Base-by-base conservation (phyloP, 2,329 filamentous ascomycete species). In the Aspergillus unguis region DNA sequence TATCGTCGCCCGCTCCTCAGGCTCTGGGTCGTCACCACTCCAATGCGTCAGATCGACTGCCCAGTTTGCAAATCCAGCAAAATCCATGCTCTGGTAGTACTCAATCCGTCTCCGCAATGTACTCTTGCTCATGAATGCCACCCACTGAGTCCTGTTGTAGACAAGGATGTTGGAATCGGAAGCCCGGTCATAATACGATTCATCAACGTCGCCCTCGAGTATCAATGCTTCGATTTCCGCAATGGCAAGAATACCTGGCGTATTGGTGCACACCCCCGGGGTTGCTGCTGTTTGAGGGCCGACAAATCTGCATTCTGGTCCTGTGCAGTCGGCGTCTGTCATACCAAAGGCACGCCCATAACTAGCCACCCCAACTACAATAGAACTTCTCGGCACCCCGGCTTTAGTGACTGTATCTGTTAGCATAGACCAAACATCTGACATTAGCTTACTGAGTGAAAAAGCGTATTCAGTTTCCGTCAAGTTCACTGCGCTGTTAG, bases 121-220 rank as follows among this genome's bases (percentile, higher is more conserved):
- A 17, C n/a, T 25, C 23, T 45, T 32, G n/a, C 32, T 46, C 52
- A 53, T 49, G 17, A 43, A 53, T 1, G 46, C 43, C 3, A 53
- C 46, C 52, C 52, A 53, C 23, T 53, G 52, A n/a, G 52, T 53
- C 28, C 50, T 43, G 17, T 53, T 46, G 31, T 53, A 53, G 8
- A 53, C 46, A 5, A 53, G 36, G 25, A 53, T 48, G 17, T 53
- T 46, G 36, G 52, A 53, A 31, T 53, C 52, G 6, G 52, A 53
- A 6, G 17, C 35, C 11, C 26, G 9, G 23, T 53, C 52, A 26
- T 53, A 53, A 27, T 42, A 53, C 10, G 25, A 43, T 32, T 50
- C 52, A n/a, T 45, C 50, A 23, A 50, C 41, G 5, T 42, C 37
- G 3, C 31, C 41, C 7, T 46, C 46, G 17, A 36, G 29, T 9